Base-by-base conservation (phyloP, 257 asterid genomes). In the Nicotiana paniculata region DNA sequence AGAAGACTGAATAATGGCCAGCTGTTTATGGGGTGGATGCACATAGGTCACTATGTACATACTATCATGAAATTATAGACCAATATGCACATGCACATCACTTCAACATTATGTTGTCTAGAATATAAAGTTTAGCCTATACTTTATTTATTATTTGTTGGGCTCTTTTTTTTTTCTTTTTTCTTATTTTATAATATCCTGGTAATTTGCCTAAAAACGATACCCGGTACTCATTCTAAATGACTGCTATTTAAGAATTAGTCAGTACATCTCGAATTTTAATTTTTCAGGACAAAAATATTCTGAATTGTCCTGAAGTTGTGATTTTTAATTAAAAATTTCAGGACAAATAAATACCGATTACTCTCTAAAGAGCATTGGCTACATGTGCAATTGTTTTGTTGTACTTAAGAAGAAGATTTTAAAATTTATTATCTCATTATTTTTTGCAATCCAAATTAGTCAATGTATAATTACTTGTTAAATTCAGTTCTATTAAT, bases 11-110 rank as follows among this genome's bases (percentile, higher is more conserved):
- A 68, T 26, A 77, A 48, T 51, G 82, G 83, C 65, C 85, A 35
- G 81, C 76, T 77, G 12, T 9, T 35, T 10, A 80, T 80, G 72
- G 59, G 82, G 51, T 80, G 83, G 83, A 80, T 80, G 77, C 32
- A 28, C 12, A 78, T 59, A 78, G 37, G 1, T 33, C 62, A 48
- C 15, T 51, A 74, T 74, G 79, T 48, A 74, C 43, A 74, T 46
- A 62, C 12, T 59, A 59, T n/a, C 30, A 8, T n/a, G 21, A 7
- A 2, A n/a, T 21, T 61, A 61, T 61, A n/a, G 13, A 13, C 37
- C 70, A 64, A 64, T 63, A 4, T 15, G 18, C n/a, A 74, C 79
- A 74, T 74, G 59, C 79, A 74, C 32, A 33, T 48, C 79, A 26
- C 79, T 74, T 26, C 63, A 74, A 13, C 79, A 74, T 46, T 48